Conservation (phyloP, 2,329 filamentous ascomycete species). For the Fonsecaea nubica region DNA sequence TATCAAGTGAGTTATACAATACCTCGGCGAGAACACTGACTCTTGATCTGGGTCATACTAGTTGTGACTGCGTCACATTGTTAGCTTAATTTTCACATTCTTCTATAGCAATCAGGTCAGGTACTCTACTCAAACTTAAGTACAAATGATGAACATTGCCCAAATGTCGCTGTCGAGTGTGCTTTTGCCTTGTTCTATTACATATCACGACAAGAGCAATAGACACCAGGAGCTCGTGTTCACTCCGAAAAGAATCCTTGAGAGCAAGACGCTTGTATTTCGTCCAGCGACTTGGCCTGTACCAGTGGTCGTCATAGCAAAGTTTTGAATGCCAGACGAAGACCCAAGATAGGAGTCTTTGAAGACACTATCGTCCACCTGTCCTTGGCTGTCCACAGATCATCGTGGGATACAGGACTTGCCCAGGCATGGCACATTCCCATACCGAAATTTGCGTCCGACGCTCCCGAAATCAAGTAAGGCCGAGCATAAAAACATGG, state of each 20-base stretch:
- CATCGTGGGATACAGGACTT: neutral
- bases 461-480: slow-evolving; percentile 6
- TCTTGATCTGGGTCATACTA: neutral
- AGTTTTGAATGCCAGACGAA: neutral
- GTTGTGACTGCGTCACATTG: neutral
- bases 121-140: neutral
- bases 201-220: neutral
- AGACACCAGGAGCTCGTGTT: neutral
- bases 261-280: neutral
- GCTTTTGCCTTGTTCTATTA: neutral
- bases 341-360: neutral
- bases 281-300: neutral
- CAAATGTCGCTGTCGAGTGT: neutral
- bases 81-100: neutral
- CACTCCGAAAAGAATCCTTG: neutral
- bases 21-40: neutral
- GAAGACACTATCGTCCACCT: neutral
- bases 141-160: neutral
- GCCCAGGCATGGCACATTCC: neutral
- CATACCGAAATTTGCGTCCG: slow-evolving; percentile 1
- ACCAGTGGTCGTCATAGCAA: neutral
- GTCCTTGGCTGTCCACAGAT: neutral
- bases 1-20: neutral
- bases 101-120: neutral
- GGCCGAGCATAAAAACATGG: slow-evolving; percentile 7